Base-by-base conservation (phyloP, 1,284 basidiomycete genomes). In the Tremellales sp. region DNA sequence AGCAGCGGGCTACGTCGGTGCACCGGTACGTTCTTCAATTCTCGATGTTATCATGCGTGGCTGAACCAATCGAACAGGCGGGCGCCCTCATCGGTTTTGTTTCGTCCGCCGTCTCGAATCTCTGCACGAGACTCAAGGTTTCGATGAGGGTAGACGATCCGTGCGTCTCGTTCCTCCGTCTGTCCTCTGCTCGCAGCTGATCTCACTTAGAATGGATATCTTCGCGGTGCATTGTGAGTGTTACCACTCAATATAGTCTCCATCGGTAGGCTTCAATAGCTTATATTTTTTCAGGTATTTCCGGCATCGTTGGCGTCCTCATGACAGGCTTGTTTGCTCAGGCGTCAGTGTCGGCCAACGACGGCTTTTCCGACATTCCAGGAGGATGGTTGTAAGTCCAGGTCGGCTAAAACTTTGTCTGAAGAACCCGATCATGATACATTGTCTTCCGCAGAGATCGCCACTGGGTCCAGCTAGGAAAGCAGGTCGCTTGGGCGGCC, bases 201-300 rank as follows among this genome's bases (percentile, higher is more conserved):
- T 22, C 24, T 22, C 14, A 14, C 14, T 12, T 35, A 54, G 52
- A 7, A 71, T 72, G 71, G 86, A 90, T 79, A 78, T 90, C 49
- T 89, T 86, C 67, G 85, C 87, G n/a, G 86, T 90, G 61, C 90
- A 97, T 76, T n/a, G n/a, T n/a, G n/a, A n/a, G n/a, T n/a, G n/a
- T n/a, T n/a, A n/a, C n/a, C n/a, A n/a, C n/a, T n/a, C n/a, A n/a
- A n/a, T n/a, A n/a, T n/a, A n/a, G n/a, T n/a, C n/a, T n/a, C n/a
- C n/a, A n/a, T n/a, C n/a, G n/a, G n/a, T n/a, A n/a, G n/a, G n/a
- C n/a, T n/a, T n/a, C n/a, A n/a, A n/a, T n/a, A n/a, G n/a, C n/a
- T n/a, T n/a, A n/a, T n/a, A n/a, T n/a, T n/a, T n/a, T n/a, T n/a
- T n/a, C n/a, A n/a, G 91, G 86, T 34, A 74, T 97, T 16, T 89